Base-by-base conservation (phyloP, 31 red algal species). In the Porphyra umbilicalis region DNA sequence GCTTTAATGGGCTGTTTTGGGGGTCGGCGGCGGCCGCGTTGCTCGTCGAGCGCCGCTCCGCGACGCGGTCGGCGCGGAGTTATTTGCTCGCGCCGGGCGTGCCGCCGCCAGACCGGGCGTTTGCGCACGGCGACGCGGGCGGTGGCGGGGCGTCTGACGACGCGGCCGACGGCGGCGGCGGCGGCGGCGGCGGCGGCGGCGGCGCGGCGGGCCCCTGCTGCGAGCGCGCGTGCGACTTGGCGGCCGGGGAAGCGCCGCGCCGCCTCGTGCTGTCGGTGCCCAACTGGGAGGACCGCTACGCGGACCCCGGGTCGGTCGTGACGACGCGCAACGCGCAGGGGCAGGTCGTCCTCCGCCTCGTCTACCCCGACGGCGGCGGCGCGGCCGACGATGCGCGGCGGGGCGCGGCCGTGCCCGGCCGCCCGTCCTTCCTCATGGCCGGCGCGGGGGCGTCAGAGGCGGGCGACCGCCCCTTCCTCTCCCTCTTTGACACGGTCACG, bases 271-370 rank as follows among this genome's bases (percentile, higher is more conserved):
- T 94, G 75, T 79, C 92, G 39, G 83, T 95, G 15, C 67, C 74
- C 40, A 95, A 98, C 86, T 98, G 96, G 96, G 90, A 95, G 39
- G 96, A 98, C 79, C 36, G 81, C 11, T 98, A 98, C 79, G 86
- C 89, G 33, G 88, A 93, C 80, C 85, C 91, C n/a, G 96, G 96
- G 6, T 85, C 80, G 79, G 83, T 93, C 11, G 85, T 94, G 80
- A 88, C 87, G 46, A 86, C 81, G 29, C 39, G 76, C 79, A 95
- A 92, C 35, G 88, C 78, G 38, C 74, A 32, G 34, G 92, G 92
- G 38, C 95, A 98, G 78, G 74, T 32, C 31, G 92, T 92, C 29
- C 33, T 98, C 33, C 80, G 92, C 39, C 90, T 93, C 15, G 91
- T 98, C 9, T 87, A 88, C 76, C 90, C 89, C 16, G 80, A 42